Base-by-base conservation (phyloP, 805 yeast species). In the Millerozyma miso region DNA sequence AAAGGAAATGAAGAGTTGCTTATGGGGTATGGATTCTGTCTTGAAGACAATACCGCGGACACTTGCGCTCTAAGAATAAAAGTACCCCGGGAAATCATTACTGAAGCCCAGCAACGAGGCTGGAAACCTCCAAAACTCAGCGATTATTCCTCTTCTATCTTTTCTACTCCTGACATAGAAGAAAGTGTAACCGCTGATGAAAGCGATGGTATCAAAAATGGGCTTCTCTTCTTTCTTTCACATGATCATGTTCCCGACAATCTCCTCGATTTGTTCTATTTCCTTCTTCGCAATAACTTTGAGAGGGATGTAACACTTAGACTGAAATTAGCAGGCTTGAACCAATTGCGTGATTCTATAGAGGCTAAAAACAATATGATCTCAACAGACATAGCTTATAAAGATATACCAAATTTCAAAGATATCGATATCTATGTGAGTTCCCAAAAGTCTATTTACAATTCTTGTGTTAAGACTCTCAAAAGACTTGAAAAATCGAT, bases 1-100 rank as follows among this genome's bases (percentile, higher is more conserved):
- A 89, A 88, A 60, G 85, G 93, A 0, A 89, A 88, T 55, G 95
- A 86, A 49, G 96, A 88, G 49, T 61, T 89, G 19, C 60, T 90
- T 4, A 63, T 89, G 51, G 89, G 84, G 0, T 90, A 90, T 59
- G 97, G 97, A 0, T 90, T 90, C 61, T 74, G 80, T 7, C 38
- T 81, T 2, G 73, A 73, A 14, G 62, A 75, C 37, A 85, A 85
- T 51, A 64, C 65, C 7, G 79, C 79, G 31, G 91, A 86, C 48
- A 55, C 67, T 3, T 65, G 81, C 1, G 80, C 80, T 13, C 69
- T 89, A 35, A 74, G 84, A 4, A 68, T 88, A 43, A 79, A 79
- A 54, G 63, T 86, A 1, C 76, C 74, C 42, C 49, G 19, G 36
- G 63, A 41, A 41, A 58, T 52, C 31, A 35, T 68, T 19, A 58